phyloP scores from a whole-genome alignment of 768 basidiomycete species.

The Tephrocybe sp. region DNA sequence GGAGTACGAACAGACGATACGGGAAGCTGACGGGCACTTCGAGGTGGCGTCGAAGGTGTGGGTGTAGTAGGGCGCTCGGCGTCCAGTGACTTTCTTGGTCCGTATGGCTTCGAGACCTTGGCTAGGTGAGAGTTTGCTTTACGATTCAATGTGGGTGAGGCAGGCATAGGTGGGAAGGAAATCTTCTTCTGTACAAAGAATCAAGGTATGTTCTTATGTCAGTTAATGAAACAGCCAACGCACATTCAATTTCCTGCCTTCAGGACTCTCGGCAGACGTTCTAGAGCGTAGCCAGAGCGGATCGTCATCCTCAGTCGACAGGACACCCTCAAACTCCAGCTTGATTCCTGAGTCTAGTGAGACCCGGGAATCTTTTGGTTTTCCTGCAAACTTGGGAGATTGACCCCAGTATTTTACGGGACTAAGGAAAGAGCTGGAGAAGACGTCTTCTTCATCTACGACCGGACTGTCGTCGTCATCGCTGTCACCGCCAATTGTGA shows the following conservation, averaged over 20 bases:
- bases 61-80: constrained; percentile 13
- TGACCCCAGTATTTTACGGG: constrained; percentile 47
- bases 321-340: constrained; percentile 27
- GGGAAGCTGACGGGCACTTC: constrained; percentile 19
- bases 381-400: constrained; percentile 26
- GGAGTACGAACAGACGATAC: constrained; percentile 24
- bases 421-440: constrained; percentile 35
- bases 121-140: constrained; percentile 21
- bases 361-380: constrained; percentile 18
- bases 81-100: constrained; percentile 9
- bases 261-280: constrained; percentile 24
- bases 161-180: constrained; percentile 40
- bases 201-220: constrained; percentile 15
- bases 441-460: constrained; percentile 33
- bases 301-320: constrained; percentile 30
- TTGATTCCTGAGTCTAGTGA: constrained; percentile 29
- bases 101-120: constrained; percentile 20
- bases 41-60: constrained; percentile 21
- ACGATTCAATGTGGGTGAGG: constrained; percentile 46
- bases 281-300: constrained; percentile 27
- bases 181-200: constrained; percentile 31
- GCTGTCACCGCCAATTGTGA: constrained; percentile 22
- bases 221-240: constrained; percentile 8
- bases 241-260: constrained; percentile 26
- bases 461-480: constrained; percentile 25